phyloP scores from a whole-genome alignment of 2,329 filamentous ascomycete genomes.

The Hymenoscyphus fructigenus region DNA sequence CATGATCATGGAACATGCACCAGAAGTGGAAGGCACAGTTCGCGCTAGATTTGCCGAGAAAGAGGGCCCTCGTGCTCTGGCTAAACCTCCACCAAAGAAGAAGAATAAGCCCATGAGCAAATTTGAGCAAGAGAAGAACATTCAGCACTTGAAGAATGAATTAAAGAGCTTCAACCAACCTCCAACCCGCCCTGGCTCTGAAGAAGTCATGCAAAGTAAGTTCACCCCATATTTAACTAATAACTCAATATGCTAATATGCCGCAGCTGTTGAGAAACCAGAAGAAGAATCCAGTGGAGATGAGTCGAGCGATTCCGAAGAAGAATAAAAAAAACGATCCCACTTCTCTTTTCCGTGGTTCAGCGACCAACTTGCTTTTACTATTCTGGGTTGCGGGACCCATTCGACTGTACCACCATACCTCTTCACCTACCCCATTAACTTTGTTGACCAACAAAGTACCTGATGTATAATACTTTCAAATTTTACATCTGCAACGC shows the following conservation, averaged over 20 bases:
- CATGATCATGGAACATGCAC: constrained; percentile 50
- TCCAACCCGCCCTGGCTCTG: constrained; percentile 31
- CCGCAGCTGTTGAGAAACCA: constrained; percentile 33
- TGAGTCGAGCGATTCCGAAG: constrained; percentile 54
- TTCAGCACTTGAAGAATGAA: constrained; percentile 61
- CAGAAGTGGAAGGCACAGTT: constrained; percentile 43
- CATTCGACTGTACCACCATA: constrained; percentile 14
- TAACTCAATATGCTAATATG: constrained; percentile 17
- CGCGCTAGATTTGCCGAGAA: constrained; percentile 28
- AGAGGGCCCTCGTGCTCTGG: constrained; percentile 32
- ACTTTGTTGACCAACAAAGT: constrained; percentile 4
- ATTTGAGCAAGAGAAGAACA: constrained; percentile 66
- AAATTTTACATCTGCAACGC: constrained; percentile 4
- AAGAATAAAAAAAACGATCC: constrained; percentile 33
- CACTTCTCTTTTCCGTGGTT: neutral
- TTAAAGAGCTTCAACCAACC: constrained; percentile 46
- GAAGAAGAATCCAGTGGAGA: constrained; percentile 51
- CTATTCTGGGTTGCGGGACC: neutral
- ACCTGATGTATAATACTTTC: constrained; percentile 12
- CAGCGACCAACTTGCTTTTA: neutral
- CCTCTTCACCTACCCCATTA: neutral
- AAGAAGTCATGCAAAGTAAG: constrained; percentile 41
- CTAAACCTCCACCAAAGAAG: constrained; percentile 45
- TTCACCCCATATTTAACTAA: constrained; percentile 5
- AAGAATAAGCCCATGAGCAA: constrained; percentile 76